A percentile compares a stretch with the other conserved stretches of the same genome.
Evolutionary conservation across 305 asterid species (phyloP).

Genomic region (Plantago coronopus): DNA sequence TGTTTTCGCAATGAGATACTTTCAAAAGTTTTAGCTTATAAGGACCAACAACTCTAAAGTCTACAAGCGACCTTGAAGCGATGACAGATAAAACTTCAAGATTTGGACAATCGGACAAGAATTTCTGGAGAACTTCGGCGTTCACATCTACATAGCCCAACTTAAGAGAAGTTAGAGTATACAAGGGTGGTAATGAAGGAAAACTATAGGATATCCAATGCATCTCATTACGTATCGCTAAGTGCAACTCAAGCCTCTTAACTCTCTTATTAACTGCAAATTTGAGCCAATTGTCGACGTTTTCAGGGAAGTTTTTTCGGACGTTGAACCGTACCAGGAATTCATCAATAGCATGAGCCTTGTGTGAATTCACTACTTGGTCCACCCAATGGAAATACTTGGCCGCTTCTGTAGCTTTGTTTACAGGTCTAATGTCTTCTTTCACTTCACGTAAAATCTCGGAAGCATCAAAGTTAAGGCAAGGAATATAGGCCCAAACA

Average conservation of each 20-base stretch:
- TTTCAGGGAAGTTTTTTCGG: background rate
- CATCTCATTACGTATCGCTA: background rate
- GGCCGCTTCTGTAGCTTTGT: background rate
- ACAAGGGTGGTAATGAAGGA: background rate
- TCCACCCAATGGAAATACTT: background rate
- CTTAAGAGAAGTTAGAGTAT: background rate
- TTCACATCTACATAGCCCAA: background rate
- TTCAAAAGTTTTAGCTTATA: background rate
- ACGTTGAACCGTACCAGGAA: background rate
- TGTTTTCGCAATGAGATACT: background rate
- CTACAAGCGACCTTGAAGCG: background rate
- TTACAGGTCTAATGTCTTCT: too few relatives aligned
- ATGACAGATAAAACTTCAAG: background rate
- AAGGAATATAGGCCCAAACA: background rate
- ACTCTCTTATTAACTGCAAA: background rate
- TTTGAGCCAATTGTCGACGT: background rate
- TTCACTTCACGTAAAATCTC: background rate
- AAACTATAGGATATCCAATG: background rate
- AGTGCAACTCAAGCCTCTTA: background rate
- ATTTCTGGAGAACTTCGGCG: background rate
- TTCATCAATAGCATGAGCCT: background rate
- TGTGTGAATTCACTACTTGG: background rate
- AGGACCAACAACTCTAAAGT: background rate
- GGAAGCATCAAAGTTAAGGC: background rate
- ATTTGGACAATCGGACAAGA: background rate